phyloP scores from a whole-genome alignment of 1,139 yeast species.

The Hemisphaericaspora xylofermentans region DNA sequence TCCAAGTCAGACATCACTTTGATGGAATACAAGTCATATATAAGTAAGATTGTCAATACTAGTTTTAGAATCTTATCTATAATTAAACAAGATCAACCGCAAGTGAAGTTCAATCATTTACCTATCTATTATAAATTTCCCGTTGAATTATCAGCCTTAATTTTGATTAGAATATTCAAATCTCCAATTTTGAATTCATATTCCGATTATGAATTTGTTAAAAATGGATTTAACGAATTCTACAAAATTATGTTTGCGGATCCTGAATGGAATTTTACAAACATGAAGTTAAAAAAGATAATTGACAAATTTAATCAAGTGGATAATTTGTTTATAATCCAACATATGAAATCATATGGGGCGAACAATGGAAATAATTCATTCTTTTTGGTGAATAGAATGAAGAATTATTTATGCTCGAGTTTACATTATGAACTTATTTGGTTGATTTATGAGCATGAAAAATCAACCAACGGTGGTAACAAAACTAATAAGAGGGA shows the following conservation, averaged over 20 bases:
- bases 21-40: conserved; percentile 28
- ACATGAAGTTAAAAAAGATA: conserved; percentile 29
- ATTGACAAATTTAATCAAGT: conserved; percentile 29
- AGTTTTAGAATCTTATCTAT: conserved; percentile 25
- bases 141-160: conserved; percentile 34
- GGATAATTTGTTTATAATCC: conserved; percentile 13
- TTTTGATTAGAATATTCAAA: conserved; percentile 35
- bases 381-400: conserved; percentile 34
- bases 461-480: conserved; percentile 9
- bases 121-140: conserved; percentile 45
- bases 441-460: conserved; percentile 38
- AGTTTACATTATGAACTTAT: conserved; percentile 43
- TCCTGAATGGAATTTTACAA: conserved; percentile 26
- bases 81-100: conserved; percentile 20
- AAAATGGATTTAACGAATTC: conserved; percentile 28
- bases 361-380: conserved; percentile 12
- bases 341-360: conserved; percentile 5
- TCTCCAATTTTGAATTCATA: conserved; percentile 35
- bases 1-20: conserved; percentile 29
- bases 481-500: background rate
- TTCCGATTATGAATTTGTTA: conserved; percentile 32
- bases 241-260: conserved; percentile 22
- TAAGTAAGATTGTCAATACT: conserved; percentile 31
- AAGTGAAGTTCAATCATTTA: conserved; percentile 29
- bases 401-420: conserved; percentile 40